These are phyloP conservation scores for Arthrobotrys sphaeroides DNA, from an alignment of 2,329 filamentous ascomycete genomes.

Conservation along the genomic window DNA sequence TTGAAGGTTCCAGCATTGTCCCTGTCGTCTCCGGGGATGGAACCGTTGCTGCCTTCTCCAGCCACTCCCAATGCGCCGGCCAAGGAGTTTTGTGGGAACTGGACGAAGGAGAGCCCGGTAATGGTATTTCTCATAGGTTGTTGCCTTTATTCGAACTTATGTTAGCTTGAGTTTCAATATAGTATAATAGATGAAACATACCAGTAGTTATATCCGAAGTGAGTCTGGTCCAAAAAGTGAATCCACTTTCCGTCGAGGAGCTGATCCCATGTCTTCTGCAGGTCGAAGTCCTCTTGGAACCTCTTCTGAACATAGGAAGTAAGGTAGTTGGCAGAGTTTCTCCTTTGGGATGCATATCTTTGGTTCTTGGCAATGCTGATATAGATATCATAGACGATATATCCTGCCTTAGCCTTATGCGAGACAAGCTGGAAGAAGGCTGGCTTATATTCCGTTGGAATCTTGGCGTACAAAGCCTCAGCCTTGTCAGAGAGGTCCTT, in stretches of 20 bases:
- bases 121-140: conserved; percentile 77
- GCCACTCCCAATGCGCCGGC: conserved; percentile 72
- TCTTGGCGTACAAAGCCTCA: conserved; percentile 67
- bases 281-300: conserved; percentile 69
- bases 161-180: conserved; percentile 65
- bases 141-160: conserved; percentile 68
- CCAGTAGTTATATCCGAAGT: conserved; percentile 65
- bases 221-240: conserved; percentile 59
- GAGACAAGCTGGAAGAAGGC: conserved; percentile 73
- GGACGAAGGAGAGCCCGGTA: conserved; percentile 70
- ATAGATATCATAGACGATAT: conserved; percentile 68
- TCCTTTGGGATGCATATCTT: conserved; percentile 67
- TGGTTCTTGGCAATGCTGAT: conserved; percentile 67
- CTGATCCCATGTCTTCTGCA: conserved; percentile 69
- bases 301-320: conserved; percentile 66
- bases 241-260: conserved; percentile 68
- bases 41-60: conserved; percentile 73
- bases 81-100: conserved; percentile 68
- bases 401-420: conserved; percentile 70
- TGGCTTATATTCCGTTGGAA: conserved; percentile 66
- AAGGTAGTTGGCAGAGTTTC: conserved; percentile 68
- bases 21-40: conserved; percentile 73
- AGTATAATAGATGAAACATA: conserved; percentile 56
- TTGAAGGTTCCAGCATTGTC: conserved; percentile 67
- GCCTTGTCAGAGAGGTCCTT: conserved; percentile 66